Base-by-base conservation (phyloP, 2,329 filamentous ascomycete species). In the Verruconis gallopava region DNA sequence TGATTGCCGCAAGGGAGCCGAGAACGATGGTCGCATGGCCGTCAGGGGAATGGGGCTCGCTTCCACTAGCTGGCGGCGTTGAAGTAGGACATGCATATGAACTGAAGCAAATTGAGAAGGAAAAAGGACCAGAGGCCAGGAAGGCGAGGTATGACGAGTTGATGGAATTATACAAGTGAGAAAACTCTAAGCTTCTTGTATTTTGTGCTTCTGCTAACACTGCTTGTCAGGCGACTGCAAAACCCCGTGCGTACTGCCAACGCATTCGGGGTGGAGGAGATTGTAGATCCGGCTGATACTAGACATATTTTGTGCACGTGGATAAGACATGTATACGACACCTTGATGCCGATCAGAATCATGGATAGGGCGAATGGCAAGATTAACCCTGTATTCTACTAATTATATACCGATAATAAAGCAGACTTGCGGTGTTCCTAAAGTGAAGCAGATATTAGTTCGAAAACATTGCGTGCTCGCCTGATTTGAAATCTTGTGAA, bases 181-280 rank as follows among this genome's bases (percentile, higher is more conserved):
- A 18, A 12, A 33, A 5, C 9, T 15, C 17, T 17, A 12, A 33
- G 5, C 9, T 15, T 36, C 33, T 36, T 36, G 33, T 9, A 15
- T 5, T 15, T 17, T 36, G 33, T 30, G 6, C 25, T 30, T 30
- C 25, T 30, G n/a, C 25, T 30, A 30, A 30, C 25, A n/a, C 25
- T 9, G 25, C 25, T 9, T 19, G 4, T 19, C 13, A 38, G 36
- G 32, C 61, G 74, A 17, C 51, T 79, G 47, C 78, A 79, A 72
- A 80, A 78, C 48, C 76, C 75, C 0, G 72, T 79, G 1, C 59
- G 75, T 13, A 78, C 74, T 3, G 75, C 76, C 11, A 77, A 78
- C 57, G 66, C 68, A 9, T 79, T 79, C 55, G 72, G 72, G 0
- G 64, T 79, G 0, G 74, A 79, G 55, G 75, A 79, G 54, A 78